A percentile compares a stretch with the other conserved stretches of the same genome.
Evolutionary conservation across 129 eudicot genomes (phyloP).

Genomic region (Escallonia herrerae): DNA sequence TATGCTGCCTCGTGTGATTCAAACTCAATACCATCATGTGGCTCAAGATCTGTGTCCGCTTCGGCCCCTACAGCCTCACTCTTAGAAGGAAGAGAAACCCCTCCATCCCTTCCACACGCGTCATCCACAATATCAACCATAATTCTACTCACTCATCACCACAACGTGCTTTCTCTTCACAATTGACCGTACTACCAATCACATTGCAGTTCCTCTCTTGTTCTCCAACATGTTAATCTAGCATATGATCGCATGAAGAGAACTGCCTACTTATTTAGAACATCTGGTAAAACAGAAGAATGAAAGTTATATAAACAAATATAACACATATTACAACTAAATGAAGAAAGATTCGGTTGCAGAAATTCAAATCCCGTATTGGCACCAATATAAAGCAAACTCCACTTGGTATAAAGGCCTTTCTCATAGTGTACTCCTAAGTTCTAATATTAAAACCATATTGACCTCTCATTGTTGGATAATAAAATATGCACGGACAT

Average conservation of each 20-base stretch:
- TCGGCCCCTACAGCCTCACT: conserved; percentile 17
- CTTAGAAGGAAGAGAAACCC: conserved; percentile 12
- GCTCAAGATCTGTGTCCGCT: conserved; percentile 37
- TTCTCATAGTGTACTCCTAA: too few species aligned
- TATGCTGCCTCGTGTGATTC: conserved; percentile 58
- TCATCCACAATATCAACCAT: conserved; percentile 34
- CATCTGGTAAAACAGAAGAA: too few species aligned
- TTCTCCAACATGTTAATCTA: neutral
- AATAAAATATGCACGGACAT: too few species aligned
- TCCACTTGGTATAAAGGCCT: too few species aligned
- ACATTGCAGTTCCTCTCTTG: conserved; percentile 6
- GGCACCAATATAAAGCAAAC: too few species aligned
- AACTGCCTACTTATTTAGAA: neutral
- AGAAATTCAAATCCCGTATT: too few species aligned
- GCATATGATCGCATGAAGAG: neutral
- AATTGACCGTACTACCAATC: conserved; percentile 15
- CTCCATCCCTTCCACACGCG: conserved; percentile 23
- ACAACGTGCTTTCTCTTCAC: conserved; percentile 21
- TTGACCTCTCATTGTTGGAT: too few species aligned
- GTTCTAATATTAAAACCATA: too few species aligned
- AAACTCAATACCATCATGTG: conserved; percentile 49
- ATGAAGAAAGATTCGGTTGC: too few species aligned
- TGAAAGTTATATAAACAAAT: too few species aligned
- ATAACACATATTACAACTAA: too few species aligned
- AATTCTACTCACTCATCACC: conserved; percentile 14